phyloP scores from a whole-genome alignment of 192 early-diverging fungal species.

The Nowakowskiella sp. region DNA sequence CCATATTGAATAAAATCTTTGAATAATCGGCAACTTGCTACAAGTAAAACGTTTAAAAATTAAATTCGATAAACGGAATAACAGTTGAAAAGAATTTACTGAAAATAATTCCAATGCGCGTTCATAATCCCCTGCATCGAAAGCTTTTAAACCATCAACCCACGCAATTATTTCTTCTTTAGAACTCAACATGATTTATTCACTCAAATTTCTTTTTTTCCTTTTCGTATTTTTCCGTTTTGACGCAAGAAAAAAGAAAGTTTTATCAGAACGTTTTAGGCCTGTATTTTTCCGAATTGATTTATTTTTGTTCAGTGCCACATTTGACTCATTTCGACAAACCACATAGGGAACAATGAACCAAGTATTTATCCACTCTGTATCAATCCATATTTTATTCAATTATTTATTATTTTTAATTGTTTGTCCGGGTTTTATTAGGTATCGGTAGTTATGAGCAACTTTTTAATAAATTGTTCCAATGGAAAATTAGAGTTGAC shows the following conservation, averaged over 20 bases:
- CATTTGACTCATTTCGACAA: slow-evolving; percentile 2
- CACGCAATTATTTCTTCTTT: slow-evolving; percentile 27
- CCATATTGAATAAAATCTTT: slow-evolving; percentile 89
- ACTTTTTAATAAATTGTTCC: too few relatives aligned
- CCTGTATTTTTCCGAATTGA: too few relatives aligned
- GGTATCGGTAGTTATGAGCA: too few relatives aligned
- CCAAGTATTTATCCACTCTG: too few relatives aligned
- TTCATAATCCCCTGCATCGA: slow-evolving; percentile 13
- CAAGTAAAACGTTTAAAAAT: neutral
- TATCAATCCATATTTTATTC: too few relatives aligned
- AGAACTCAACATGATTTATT: slow-evolving; percentile 15
- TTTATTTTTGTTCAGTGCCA: slow-evolving; percentile 1
- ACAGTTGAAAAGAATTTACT: neutral
- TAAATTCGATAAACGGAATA: slow-evolving; percentile 1
- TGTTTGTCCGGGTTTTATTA: too few relatives aligned
- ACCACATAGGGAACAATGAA: too few relatives aligned
- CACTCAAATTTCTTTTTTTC: neutral
- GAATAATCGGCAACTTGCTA: slow-evolving; percentile 76
- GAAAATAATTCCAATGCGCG: slow-evolving; percentile 18
- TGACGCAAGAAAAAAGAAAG: too few relatives aligned
- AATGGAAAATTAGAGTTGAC: too few relatives aligned
- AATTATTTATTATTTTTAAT: too few relatives aligned
- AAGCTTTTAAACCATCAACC: slow-evolving; percentile 23
- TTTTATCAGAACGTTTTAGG: too few relatives aligned
- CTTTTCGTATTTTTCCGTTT: neutral